phyloP scores from a whole-genome alignment of 768 basidiomycete genomes.

The Lactifluus volemus region DNA sequence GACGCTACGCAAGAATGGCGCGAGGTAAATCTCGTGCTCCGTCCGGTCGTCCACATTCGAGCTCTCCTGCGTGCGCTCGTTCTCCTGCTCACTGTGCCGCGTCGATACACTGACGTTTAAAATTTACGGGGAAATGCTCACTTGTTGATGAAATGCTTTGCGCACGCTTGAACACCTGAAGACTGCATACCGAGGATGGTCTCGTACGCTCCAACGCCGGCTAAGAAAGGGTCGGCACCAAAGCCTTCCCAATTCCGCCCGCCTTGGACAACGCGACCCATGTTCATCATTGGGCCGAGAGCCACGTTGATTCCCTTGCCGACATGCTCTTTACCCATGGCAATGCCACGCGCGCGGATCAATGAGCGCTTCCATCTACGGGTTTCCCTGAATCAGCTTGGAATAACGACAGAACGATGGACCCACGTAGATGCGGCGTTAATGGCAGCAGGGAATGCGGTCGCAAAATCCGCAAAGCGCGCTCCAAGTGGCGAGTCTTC shows the following conservation, averaged over 20 bases:
- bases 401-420: neutral
- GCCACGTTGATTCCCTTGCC: constrained; percentile 81
- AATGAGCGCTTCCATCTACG: constrained; percentile 66
- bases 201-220: constrained; percentile 72
- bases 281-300: constrained; percentile 79
- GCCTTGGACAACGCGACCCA: constrained; percentile 67
- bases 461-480: constrained; percentile 62
- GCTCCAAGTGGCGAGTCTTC: constrained; percentile 77
- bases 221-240: constrained; percentile 79
- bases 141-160: constrained; percentile 79
- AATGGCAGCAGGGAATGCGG: constrained; percentile 78
- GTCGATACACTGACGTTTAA: neutral
- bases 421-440: constrained; percentile 74
- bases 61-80: constrained; percentile 42
- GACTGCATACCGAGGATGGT: constrained; percentile 77
- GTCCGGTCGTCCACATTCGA: constrained; percentile 78
- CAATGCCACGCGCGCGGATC: constrained; percentile 65
- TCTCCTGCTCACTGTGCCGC: constrained; percentile 56
- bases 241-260: constrained; percentile 97
- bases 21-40: constrained; percentile 64
- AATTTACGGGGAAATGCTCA: constrained; percentile 26
- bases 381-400: neutral
- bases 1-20: constrained; percentile 60
- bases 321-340: constrained; percentile 75
- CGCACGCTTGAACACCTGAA: constrained; percentile 76